Evolutionary conservation across 2,329 filamentous ascomycete species (phyloP), one percentile per base, ranked within the genome.

Genomic region (Hymenoscyphus linearis): DNA sequence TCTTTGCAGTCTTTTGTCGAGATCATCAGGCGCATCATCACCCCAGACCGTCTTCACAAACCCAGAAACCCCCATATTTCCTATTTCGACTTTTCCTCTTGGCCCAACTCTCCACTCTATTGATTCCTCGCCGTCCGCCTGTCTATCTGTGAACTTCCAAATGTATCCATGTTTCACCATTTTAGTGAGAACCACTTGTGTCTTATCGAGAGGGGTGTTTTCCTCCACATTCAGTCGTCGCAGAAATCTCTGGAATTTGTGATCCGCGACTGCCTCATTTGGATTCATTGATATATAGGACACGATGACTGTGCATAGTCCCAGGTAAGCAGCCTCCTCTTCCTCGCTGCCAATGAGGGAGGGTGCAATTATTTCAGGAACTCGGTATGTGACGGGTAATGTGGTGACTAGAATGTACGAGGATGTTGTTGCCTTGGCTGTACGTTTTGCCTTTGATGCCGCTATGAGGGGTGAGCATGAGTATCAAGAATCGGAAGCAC

Each of bases 101-200:
- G 91, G 88, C 0, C 95, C 95, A 14, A 97, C 84, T 60, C 89
- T 84, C 82, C 91, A 99, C 55, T 90, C 92, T 7, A 91, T 80
- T 2, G 84, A 80, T 65, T 93, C 87, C 40, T 96, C 90, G 27
- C 89, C 90, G 1, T 85, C 85, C 13, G 79, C 78, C 9, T 13
- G 10, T 52, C 77, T 83, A 67, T 97, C 92, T 22, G 85, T 89
- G 37, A 92, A 80, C 65, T 85, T 89, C 50, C 92, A 80, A 2
- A 99, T 78, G 71, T 99, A 99, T 0, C 89, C 90, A 59, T 98
- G 92, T 65, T 83, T 87, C 65, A 87, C 82, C 78, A 98, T 87
- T 57, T 84, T 83, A 67, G 87, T 84, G 13, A 98, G 76, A 2
- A 93, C 78, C 58, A 85, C 80, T 6, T 96, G 89, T 1, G 90